Conservation (phyloP, 306 rosid genomes). For the Cicer judaicum region DNA sequence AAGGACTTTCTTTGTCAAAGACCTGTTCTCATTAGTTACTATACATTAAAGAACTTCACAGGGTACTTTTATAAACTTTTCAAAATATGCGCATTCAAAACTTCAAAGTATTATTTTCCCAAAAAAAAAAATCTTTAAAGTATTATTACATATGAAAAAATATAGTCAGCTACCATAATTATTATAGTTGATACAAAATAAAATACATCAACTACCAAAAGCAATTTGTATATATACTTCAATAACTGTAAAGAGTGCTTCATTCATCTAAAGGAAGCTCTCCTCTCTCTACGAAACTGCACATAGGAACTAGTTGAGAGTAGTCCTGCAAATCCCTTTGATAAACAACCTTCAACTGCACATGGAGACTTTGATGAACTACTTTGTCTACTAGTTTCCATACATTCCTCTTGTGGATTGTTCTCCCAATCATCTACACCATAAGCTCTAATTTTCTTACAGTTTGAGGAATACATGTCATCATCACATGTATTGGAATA, state of each 20-base stretch:
- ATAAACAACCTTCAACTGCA: slow-evolving; percentile 86
- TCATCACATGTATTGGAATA: slow-evolving; percentile 39
- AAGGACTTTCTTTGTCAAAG: too few relatives aligned
- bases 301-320: slow-evolving; percentile 63
- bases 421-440: slow-evolving; percentile 48
- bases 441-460: slow-evolving; percentile 60
- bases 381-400: slow-evolving; percentile 58
- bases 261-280: slow-evolving; percentile 62
- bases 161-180: slow-evolving; percentile 11
- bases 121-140: not conserved
- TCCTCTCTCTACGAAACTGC: slow-evolving; percentile 62
- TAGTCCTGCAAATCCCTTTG: slow-evolving; percentile 88
- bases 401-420: slow-evolving; percentile 51
- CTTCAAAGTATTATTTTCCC: not conserved
- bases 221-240: slow-evolving; percentile 33
- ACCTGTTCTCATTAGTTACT: too few relatives aligned
- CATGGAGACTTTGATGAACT: slow-evolving; percentile 74
- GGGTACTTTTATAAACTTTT: too few relatives aligned
- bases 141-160: not conserved
- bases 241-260: slow-evolving; percentile 29
- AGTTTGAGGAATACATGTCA: slow-evolving; percentile 46
- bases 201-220: slow-evolving; percentile 31
- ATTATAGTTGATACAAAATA: slow-evolving; percentile 11
- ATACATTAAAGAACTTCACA: too few relatives aligned
- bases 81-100: not conserved